Evolutionary conservation across 2,329 filamentous ascomycete genomes (phyloP).

Genomic region (Cordyceps militaris): DNA sequence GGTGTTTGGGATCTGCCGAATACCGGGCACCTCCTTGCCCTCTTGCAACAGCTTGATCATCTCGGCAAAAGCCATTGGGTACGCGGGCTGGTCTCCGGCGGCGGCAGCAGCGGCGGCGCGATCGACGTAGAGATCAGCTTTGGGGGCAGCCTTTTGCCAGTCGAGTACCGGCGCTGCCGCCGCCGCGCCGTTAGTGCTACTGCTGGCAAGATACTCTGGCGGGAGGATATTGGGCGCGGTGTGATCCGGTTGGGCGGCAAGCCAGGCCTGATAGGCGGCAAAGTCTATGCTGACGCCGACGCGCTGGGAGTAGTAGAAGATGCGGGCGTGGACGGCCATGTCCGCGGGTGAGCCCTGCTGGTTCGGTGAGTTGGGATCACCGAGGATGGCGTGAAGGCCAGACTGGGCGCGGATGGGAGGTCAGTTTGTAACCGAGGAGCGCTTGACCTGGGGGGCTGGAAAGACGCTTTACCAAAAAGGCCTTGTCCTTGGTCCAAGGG

Average conservation of each 20-base stretch:
- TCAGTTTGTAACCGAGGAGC: not conserved
- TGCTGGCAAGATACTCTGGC: slow-evolving; percentile 22
- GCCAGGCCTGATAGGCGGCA: slow-evolving; percentile 59
- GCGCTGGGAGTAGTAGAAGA: slow-evolving; percentile 56
- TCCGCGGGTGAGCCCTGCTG: slow-evolving; percentile 43
- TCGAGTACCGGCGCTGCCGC: slow-evolving; percentile 21
- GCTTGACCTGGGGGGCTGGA: not conserved
- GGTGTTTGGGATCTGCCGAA: slow-evolving; percentile 77
- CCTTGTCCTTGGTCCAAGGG: slow-evolving; percentile 59
- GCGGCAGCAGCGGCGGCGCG: slow-evolving; percentile 22
- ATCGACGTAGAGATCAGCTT: slow-evolving; percentile 39
- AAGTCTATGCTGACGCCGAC: slow-evolving; percentile 55
- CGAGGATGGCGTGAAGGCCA: slow-evolving; percentile 58
- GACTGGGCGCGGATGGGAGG: slow-evolving; percentile 30
- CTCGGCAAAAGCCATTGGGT: slow-evolving; percentile 76
- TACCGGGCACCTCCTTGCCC: slow-evolving; percentile 77
- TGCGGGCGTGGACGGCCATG: slow-evolving; percentile 60
- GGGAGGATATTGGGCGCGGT: slow-evolving; percentile 30
- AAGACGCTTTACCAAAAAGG: slow-evolving; percentile 51
- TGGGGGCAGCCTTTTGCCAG: slow-evolving; percentile 46
- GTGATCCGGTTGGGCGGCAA: slow-evolving; percentile 31
- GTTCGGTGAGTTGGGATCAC: slow-evolving; percentile 37
- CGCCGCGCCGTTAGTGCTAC: slow-evolving; percentile 11
- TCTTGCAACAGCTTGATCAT: slow-evolving; percentile 80
- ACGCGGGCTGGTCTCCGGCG: slow-evolving; percentile 52